Base-by-base conservation (phyloP, 257 asterid genomes). In the Datura wrightii region DNA sequence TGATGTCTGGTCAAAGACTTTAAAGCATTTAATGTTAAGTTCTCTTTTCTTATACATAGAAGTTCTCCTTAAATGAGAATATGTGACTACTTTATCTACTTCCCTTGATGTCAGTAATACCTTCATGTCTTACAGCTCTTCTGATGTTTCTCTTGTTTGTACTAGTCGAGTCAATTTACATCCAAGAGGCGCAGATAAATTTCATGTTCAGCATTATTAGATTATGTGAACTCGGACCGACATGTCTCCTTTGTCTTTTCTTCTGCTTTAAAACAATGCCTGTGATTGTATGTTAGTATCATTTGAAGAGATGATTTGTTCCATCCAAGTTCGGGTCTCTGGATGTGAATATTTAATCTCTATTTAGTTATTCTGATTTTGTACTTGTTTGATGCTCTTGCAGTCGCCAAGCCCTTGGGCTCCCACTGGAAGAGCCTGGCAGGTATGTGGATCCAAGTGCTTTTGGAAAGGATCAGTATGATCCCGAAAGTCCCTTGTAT, bases 361-460 rank as follows among this genome's bases (percentile, higher is more conserved):
- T 44, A 44, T 18, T 44, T 74, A 46, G 59, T 72, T 72, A 37
- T 46, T 74, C 59, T 74, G 81, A 14, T 46, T 41, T 9, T 67
- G 31, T 82, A 85, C 83, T 84, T 34, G 80, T 42, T 58, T 52
- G 54, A 65, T 80, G 55, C 53, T 70, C 66, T 79, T 84, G 89
- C 97, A 94, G 99, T 88, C 99, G 99, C 66, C 92, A 76, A 88
- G 95, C 98, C 15, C 91, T 94, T 14, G 99, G 99, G 65, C 98
- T 96, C 74, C 99, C 98, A 53, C 67, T 90, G 79, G 98, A 94
- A 69, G 99, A 96, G 87, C 98, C 99, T 6, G 98, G 98, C 46
- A 89, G 94, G 88, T 92, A 92, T 16, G 92, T 91, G 3, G 95
- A 96, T 46, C 89, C 96, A 2, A 94, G 91, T 90, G 86, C 81